phyloP scores from a whole-genome alignment of 345 rosid species.

The Melastoma malabathricum region DNA sequence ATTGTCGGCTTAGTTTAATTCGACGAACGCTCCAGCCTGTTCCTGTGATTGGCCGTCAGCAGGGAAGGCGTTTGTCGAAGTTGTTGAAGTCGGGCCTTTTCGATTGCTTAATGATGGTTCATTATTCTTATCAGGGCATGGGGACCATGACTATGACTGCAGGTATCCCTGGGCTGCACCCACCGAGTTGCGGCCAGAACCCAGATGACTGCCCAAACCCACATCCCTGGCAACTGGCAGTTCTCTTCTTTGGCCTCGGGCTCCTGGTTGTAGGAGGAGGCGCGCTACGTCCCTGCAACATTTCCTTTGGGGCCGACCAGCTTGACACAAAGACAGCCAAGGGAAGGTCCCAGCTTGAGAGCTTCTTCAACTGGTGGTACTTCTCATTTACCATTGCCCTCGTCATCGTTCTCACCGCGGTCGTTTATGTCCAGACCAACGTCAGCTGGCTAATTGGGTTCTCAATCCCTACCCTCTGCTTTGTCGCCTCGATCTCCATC shows the following conservation, averaged over 20 bases:
- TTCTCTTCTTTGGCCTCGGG: constrained; percentile 32
- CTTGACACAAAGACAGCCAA: constrained; percentile 36
- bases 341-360: constrained; percentile 40
- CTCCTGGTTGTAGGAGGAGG: constrained; percentile 57
- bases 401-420: constrained; percentile 40
- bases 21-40: too few species aligned
- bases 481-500: constrained; percentile 25
- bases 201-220: constrained; percentile 20
- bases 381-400: constrained; percentile 53
- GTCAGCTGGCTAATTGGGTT: constrained; percentile 60
- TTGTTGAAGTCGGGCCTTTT: not conserved
- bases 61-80: too few species aligned
- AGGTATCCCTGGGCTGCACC: constrained; percentile 26
- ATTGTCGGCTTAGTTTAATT: too few species aligned
- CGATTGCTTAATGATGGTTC: not conserved
- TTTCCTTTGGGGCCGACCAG: constrained; percentile 78
- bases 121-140: constrained; percentile 36
- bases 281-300: constrained; percentile 60
- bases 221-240: constrained; percentile 28
- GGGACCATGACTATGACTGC: constrained; percentile 41
- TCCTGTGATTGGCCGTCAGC: too few species aligned
- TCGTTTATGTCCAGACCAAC: constrained; percentile 50
- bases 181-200: constrained; percentile 21
- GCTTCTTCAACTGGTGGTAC: constrained; percentile 85
- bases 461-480: constrained; percentile 46